Evolutionary conservation across 1,139 yeast species (phyloP).

Genomic region (Saccharomycopsis crataegensis): DNA sequence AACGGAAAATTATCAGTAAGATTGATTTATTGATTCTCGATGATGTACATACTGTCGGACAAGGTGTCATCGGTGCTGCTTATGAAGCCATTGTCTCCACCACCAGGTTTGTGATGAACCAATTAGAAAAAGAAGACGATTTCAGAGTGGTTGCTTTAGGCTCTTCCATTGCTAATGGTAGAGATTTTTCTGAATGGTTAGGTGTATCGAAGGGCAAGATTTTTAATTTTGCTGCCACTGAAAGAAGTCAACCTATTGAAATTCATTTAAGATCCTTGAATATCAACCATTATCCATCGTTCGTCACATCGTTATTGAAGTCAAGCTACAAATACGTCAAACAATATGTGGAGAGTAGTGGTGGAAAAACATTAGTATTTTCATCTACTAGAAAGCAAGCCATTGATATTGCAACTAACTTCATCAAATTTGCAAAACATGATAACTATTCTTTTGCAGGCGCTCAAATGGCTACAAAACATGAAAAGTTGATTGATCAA

Average conservation of each 20-base stretch:
- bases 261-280: slow-evolving; percentile 50
- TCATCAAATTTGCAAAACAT: slow-evolving; percentile 32
- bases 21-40: slow-evolving; percentile 68
- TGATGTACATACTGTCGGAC: slow-evolving; percentile 67
- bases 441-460: slow-evolving; percentile 32
- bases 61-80: slow-evolving; percentile 43
- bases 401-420: slow-evolving; percentile 42
- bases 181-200: slow-evolving; percentile 82
- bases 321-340: slow-evolving; percentile 33
- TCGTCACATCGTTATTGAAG: slow-evolving; percentile 43
- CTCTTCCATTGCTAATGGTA: slow-evolving; percentile 63
- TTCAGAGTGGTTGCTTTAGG: slow-evolving; percentile 62
- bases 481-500: slow-evolving; percentile 32
- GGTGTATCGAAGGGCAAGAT: slow-evolving; percentile 53
- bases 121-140: slow-evolving; percentile 36
- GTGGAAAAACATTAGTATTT: slow-evolving; percentile 42
- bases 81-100: slow-evolving; percentile 71
- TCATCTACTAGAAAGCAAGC: slow-evolving; percentile 50
- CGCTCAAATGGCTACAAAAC: neutral
- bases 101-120: slow-evolving; percentile 60
- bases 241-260: slow-evolving; percentile 48
- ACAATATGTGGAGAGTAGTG: slow-evolving; percentile 25
- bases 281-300: slow-evolving; percentile 41
- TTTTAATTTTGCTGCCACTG: slow-evolving; percentile 64
- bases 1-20: slow-evolving; percentile 57